Percentiles rank a stretch among this genome's conserved stretches.
Evolutionary conservation across 106 monocot genomes (phyloP).

Genomic region (Dendrobium officinale): DNA sequence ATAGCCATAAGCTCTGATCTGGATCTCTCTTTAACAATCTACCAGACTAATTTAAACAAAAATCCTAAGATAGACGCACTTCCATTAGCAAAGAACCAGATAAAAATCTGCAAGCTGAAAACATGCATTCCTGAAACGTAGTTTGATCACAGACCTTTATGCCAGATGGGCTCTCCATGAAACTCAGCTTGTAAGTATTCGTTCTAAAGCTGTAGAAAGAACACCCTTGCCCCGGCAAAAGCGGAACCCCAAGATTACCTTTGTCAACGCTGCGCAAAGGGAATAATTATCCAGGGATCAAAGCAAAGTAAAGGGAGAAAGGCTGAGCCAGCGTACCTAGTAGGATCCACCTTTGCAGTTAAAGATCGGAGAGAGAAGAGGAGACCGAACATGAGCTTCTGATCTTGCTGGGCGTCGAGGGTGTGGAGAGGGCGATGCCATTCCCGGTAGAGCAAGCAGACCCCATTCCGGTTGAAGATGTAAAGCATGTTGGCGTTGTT

Average conservation of each 20-base stretch:
- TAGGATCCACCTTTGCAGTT: conserved; percentile 97
- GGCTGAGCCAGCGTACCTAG: conserved; percentile 21
- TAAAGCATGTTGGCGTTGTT: conserved; percentile 83
- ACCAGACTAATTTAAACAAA: neutral
- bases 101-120: neutral
- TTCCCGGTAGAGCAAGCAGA: conserved; percentile 81
- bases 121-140: neutral
- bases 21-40: neutral
- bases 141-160: conserved; percentile 50
- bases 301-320: neutral
- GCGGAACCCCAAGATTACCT: conserved; percentile 85
- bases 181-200: conserved; percentile 88
- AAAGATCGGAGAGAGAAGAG: conserved; percentile 99
- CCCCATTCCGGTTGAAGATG: conserved; percentile 84
- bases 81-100: neutral
- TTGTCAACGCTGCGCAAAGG: conserved; percentile 52
- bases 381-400: conserved; percentile 99
- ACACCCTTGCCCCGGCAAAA: conserved; percentile 92
- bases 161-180: conserved; percentile 96
- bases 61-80: neutral
- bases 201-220: conserved; percentile 91
- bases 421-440: conserved; percentile 93
- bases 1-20: neutral
- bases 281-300: neutral
- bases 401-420: conserved; percentile 78